Evolutionary conservation across 83 land plant species (phyloP).

Genomic region (Picea abies): DNA sequence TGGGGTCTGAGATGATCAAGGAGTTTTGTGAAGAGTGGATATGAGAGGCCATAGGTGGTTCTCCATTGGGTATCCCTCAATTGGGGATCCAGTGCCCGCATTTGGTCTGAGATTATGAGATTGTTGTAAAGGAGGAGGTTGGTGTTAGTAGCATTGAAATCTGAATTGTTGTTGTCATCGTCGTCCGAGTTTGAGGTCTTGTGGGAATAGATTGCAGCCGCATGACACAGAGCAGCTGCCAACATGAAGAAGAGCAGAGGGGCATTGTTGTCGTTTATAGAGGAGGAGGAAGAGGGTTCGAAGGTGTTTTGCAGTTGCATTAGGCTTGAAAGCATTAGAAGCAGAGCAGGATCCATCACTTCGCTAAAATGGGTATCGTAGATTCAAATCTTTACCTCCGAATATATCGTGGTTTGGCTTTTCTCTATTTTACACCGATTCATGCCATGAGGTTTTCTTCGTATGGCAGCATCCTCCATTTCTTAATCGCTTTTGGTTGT

Average conservation of each 20-base stretch:
- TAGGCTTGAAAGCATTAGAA: conserved; percentile 68
- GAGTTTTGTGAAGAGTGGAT: conserved; percentile 52
- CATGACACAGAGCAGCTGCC: conserved; percentile 45
- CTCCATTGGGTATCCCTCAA: conserved; percentile 61
- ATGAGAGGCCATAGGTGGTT: conserved; percentile 55
- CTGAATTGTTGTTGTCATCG: conserved; percentile 16
- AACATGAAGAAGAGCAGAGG: conserved; percentile 64
- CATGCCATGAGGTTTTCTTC: too few species aligned
- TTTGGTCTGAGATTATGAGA: conserved; percentile 39
- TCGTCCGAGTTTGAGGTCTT: conserved; percentile 18
- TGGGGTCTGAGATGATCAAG: conserved; percentile 53
- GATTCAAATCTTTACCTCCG: too few species aligned
- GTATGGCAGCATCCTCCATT: too few species aligned
- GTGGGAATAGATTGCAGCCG: conserved; percentile 27
- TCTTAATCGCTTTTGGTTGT: too few species aligned
- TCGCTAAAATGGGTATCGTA: not conserved
- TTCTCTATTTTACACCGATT: too few species aligned
- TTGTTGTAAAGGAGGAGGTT: conserved; percentile 39
- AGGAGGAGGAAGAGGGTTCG: conserved; percentile 41
- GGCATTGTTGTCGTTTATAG: conserved; percentile 29
- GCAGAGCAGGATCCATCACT: conserved; percentile 53
- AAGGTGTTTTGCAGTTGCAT: conserved; percentile 65
- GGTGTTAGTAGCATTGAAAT: conserved; percentile 19
- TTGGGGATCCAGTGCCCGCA: conserved; percentile 57
- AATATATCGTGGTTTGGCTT: too few species aligned